phyloP scores from a whole-genome alignment of 345 rosid genomes.

The Noccaea caerulescens region DNA sequence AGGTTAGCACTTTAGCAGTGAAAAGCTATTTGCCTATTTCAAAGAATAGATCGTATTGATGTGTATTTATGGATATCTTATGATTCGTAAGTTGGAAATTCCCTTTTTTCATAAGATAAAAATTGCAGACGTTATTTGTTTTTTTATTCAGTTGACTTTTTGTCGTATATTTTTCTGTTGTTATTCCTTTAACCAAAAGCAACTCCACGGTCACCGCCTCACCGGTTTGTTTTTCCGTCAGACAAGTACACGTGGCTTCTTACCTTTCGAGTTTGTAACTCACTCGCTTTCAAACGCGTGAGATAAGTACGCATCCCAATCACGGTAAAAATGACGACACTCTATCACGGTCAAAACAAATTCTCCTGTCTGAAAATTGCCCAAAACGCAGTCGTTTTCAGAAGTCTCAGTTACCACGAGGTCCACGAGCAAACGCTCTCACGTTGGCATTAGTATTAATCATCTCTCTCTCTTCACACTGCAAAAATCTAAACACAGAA shows the following conservation, averaged over 20 bases:
- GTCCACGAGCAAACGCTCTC: conserved; percentile 34
- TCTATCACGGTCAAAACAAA: conserved; percentile 13
- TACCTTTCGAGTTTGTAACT: background rate
- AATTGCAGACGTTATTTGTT: no score
- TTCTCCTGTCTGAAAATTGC: background rate
- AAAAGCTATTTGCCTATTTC: no score
- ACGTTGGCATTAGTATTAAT: conserved; percentile 24
- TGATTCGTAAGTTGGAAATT: no score
- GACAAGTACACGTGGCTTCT: background rate
- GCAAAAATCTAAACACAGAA: background rate
- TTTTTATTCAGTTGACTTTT: no score
- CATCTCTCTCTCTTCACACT: conserved; percentile 9
- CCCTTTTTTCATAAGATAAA: no score
- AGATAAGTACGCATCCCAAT: background rate
- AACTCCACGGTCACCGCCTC: no score
- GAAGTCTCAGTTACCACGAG: conserved; percentile 28
- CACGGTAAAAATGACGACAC: conserved; percentile 14
- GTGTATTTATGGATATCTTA: no score
- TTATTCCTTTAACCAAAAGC: no score
- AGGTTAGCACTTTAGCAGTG: no score
- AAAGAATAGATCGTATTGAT: background rate
- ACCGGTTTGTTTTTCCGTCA: no score
- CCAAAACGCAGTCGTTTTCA: conserved; percentile 17
- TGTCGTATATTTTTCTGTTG: no score
- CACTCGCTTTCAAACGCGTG: conserved; percentile 34